phyloP scores from a whole-genome alignment of 164 flowering plant species.

The Houttuynia cordata region DNA sequence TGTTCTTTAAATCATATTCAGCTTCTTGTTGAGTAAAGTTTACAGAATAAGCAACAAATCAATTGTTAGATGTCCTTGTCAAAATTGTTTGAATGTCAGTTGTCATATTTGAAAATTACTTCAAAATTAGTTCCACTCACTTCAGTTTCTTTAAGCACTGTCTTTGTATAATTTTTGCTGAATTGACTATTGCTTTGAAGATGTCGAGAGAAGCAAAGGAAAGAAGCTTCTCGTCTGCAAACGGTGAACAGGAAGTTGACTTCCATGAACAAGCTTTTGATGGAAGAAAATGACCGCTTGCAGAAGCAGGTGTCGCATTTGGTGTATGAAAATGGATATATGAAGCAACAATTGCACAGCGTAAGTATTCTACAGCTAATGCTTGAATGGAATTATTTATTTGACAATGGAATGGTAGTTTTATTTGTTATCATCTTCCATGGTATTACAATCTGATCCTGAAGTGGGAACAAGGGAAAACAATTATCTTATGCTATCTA shows the following conservation, averaged over 20 bases:
- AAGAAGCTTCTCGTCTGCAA: slow-evolving; percentile 71
- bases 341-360: slow-evolving; percentile 52
- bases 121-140: no score
- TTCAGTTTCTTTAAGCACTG: not conserved
- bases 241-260: slow-evolving; percentile 70
- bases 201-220: slow-evolving; percentile 86
- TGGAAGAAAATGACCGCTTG: slow-evolving; percentile 89
- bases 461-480: no score
- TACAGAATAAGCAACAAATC: no score
- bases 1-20: no score
- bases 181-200: slow-evolving; percentile 15
- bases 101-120: no score
- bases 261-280: slow-evolving; percentile 86
- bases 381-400: not conserved
- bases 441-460: no score
- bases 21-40: no score
- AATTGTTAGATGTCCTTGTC: no score
- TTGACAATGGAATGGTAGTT: not conserved
- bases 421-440: not conserved
- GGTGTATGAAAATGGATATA: slow-evolving; percentile 73
- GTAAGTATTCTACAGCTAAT: no score
- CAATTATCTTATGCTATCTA: no score
- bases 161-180: not conserved
- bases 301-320: slow-evolving; percentile 83
- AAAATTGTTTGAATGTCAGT: not conserved